Evolutionary conservation across 177 flowering plant species (phyloP), one percentile per base, ranked within the genome.

Genomic region (Vitis hybrid): DNA sequence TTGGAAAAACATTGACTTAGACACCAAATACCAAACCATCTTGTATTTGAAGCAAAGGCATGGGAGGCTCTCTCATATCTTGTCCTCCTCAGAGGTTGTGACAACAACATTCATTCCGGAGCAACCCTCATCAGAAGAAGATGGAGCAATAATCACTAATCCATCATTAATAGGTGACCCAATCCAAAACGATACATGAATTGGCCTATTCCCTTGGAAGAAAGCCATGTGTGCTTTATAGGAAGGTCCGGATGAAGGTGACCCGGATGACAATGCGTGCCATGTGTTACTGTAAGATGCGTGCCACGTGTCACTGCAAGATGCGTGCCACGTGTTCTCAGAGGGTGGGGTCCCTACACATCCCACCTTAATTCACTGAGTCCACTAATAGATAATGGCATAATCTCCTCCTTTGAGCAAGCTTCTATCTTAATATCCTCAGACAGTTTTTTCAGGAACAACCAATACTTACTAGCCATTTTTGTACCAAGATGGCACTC

Each of bases 161-260:
- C 79, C 82, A 51, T 65, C 78, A 49, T 19, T 4, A 3, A 58
- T 45, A 0, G 0, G 8, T 39, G 78, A 74, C 10, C 67, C 76
- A 51, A 85, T 62, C 82, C 83, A 80, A 60, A 71, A 69, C 0
- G 88, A 80, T 45, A 69, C 82, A 69, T 19, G 57, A 60, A 13
- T 62, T 4, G 84, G 81, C 63, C 60, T 65, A 53, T 80, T 78
- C 8, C 75, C 84, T 50, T 45, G 63, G 3, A 12, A 5, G 59
- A 87, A 81, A 11, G 69, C 64, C n/a, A n/a, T n/a, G n/a, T n/a
- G n/a, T n/a, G n/a, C n/a, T n/a, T n/a, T n/a, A n/a, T n/a, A n/a
- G n/a, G n/a, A n/a, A n/a, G n/a, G n/a, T n/a, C n/a, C n/a, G n/a
- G n/a, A n/a, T n/a, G n/a, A n/a, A n/a, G n/a, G n/a, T n/a, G n/a